phyloP scores from a whole-genome alignment of 2,329 filamentous ascomycete species.

The Metarhizium sp. region DNA sequence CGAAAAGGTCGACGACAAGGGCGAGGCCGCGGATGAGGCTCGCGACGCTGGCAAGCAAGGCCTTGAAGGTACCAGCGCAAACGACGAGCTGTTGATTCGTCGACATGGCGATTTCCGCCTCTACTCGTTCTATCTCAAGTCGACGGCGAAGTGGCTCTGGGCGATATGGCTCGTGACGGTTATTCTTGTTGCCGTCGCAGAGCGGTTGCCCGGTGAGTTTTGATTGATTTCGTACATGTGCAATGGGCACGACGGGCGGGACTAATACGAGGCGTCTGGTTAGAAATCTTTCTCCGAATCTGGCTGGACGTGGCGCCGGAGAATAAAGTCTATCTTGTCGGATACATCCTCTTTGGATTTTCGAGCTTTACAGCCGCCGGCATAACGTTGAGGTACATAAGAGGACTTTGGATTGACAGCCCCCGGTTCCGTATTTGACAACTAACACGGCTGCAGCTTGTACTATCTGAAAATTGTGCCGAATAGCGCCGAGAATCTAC shows the following conservation, averaged over 20 bases:
- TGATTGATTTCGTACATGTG: too few relatives aligned
- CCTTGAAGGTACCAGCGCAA: neutral
- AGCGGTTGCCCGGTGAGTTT: neutral
- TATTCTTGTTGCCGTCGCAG: neutral
- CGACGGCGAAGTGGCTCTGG: neutral
- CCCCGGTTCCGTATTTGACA: too few relatives aligned
- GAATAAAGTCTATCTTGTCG: neutral
- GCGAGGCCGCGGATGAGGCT: neutral
- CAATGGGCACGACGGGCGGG: too few relatives aligned
- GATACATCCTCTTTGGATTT: neutral
- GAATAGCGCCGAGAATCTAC: neutral
- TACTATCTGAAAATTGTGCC: neutral
- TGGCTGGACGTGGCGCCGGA: neutral
- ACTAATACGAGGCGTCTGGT: too few relatives aligned
- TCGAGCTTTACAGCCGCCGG: neutral
- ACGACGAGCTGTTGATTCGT: neutral
- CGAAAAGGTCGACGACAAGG: neutral
- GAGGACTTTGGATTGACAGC: too few relatives aligned
- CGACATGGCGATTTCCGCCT: neutral
- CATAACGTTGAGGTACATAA: neutral
- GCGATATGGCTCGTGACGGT: neutral
- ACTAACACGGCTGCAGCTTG: neutral
- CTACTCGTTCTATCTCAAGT: neutral
- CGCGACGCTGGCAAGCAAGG: neutral
- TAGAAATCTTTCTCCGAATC: conserved; percentile 1